phyloP scores from a whole-genome alignment of 2,329 filamentous ascomycete species.

The Dryadomyces sulphureus region DNA sequence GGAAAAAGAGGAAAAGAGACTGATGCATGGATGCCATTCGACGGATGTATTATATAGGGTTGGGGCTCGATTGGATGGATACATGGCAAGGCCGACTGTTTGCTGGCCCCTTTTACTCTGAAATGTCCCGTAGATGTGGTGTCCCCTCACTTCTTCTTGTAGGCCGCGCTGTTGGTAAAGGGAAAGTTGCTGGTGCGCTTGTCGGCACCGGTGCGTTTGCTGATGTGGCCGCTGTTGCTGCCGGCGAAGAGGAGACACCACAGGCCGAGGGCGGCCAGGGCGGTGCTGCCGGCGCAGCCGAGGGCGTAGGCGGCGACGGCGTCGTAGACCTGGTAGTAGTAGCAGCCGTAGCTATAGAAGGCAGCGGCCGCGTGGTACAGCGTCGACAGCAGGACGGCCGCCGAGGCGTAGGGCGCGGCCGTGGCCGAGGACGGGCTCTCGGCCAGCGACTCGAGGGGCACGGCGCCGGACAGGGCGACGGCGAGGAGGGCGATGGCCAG shows the following conservation, averaged over 20 bases:
- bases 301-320: conserved; percentile 46
- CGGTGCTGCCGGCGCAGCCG: conserved; percentile 37
- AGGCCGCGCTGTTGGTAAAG: conserved; percentile 20
- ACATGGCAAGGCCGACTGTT: too few species aligned
- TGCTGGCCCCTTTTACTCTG: neutral
- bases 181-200: conserved; percentile 26
- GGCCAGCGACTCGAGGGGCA: conserved; percentile 44
- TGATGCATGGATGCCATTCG: neutral
- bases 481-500: conserved; percentile 47
- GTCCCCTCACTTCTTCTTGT: neutral
- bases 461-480: conserved; percentile 54
- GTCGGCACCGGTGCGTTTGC: conserved; percentile 23
- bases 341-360: conserved; percentile 55
- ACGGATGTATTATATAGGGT: neutral
- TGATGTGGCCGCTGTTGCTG: conserved; percentile 18
- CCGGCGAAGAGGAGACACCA: conserved; percentile 39
- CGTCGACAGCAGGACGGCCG: conserved; percentile 50
- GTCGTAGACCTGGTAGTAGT: conserved; percentile 38
- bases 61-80: too few species aligned
- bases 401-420: conserved; percentile 47
- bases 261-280: conserved; percentile 45
- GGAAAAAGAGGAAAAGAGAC: neutral
- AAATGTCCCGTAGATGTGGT: too few species aligned
- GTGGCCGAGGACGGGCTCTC: conserved; percentile 31
- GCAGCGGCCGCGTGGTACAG: conserved; percentile 48